phyloP scores from a whole-genome alignment of 768 basidiomycete genomes.

The Hysterangium stoloniferum region DNA sequence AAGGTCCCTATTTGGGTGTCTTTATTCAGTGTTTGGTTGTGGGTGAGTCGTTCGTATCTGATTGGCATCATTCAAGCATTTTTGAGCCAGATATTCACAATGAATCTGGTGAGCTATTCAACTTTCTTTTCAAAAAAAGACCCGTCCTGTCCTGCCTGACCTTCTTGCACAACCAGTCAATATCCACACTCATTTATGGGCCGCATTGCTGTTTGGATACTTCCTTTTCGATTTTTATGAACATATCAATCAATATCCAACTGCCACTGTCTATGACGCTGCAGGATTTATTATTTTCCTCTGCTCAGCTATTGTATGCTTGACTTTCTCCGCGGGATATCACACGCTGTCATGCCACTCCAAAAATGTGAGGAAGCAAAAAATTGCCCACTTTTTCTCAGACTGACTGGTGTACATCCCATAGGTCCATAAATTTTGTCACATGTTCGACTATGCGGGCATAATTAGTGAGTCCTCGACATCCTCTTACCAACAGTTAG shows the following conservation, averaged over 20 bases:
- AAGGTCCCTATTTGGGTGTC: constrained; percentile 63
- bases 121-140: constrained; percentile 5
- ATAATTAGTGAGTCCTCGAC: constrained; percentile 51
- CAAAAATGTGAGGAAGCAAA: constrained; percentile 16
- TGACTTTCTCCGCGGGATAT: constrained; percentile 62
- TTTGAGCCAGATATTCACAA: constrained; percentile 58
- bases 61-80: constrained; percentile 8
- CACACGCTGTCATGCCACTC: constrained; percentile 75
- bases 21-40: constrained; percentile 22
- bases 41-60: constrained; percentile 10
- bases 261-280: constrained; percentile 53
- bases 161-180: constrained; percentile 52
- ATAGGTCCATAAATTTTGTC: constrained; percentile 53
- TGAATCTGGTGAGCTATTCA: constrained; percentile 49
- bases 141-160: constrained; percentile 14
- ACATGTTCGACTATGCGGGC: constrained; percentile 70
- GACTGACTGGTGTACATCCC: constrained; percentile 9
- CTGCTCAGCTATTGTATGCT: constrained; percentile 61
- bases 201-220: constrained; percentile 51
- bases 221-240: constrained; percentile 47
- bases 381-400: neutral
- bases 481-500: constrained; percentile 12
- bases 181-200: constrained; percentile 77
- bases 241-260: constrained; percentile 43
- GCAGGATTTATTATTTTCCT: constrained; percentile 60